Percentiles rank a stretch among this genome's conserved stretches.
Evolutionary conservation across 108 stramenopile genomes (phyloP).

Genomic region (Licmophora abbreviata): DNA sequence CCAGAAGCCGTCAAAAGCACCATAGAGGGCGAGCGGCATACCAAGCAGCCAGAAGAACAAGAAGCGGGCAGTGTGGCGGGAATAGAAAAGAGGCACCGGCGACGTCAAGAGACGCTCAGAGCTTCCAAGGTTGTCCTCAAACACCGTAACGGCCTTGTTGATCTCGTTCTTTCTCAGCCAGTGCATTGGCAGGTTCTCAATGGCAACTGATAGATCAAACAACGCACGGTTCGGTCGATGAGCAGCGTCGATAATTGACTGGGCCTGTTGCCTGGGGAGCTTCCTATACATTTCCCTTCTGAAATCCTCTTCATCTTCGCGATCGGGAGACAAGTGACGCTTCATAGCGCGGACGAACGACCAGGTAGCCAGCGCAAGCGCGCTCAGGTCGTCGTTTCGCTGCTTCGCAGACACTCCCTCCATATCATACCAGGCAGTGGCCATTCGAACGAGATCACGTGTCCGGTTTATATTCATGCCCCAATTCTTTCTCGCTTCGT

Average conservation of each 20-base stretch:
- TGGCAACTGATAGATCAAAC: slow-evolving; percentile 35
- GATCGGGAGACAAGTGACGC: slow-evolving; percentile 16
- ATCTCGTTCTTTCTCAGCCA: slow-evolving; percentile 42
- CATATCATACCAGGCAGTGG: slow-evolving; percentile 13
- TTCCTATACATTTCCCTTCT: slow-evolving; percentile 18
- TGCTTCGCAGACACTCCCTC: slow-evolving; percentile 4
- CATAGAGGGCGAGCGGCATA: slow-evolving; percentile 47
- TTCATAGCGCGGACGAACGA: slow-evolving; percentile 25
- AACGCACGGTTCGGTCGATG: slow-evolving; percentile 58
- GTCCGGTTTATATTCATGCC: slow-evolving; percentile 25
- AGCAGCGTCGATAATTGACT: slow-evolving; percentile 36
- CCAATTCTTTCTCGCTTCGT: slow-evolving; percentile 24
- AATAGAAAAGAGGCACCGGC: slow-evolving; percentile 56
- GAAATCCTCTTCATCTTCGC: slow-evolving; percentile 27
- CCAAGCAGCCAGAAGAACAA: slow-evolving; percentile 43
- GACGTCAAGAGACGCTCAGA: slow-evolving; percentile 49
- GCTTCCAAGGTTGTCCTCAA: slow-evolving; percentile 29
- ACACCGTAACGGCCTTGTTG: slow-evolving; percentile 30
- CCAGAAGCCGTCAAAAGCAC: slow-evolving; percentile 36
- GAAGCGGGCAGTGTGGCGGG: slow-evolving; percentile 57
- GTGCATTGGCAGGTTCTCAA: slow-evolving; percentile 58
- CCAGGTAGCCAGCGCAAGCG: slow-evolving; percentile 14
- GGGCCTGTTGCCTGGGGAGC: slow-evolving; percentile 24
- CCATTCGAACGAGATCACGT: slow-evolving; percentile 19
- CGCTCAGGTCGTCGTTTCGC: slow-evolving; percentile 6